Base-by-base conservation (phyloP, 371 early-diverging fungal species). In the Amoeboaphelidium protococcarum region DNA sequence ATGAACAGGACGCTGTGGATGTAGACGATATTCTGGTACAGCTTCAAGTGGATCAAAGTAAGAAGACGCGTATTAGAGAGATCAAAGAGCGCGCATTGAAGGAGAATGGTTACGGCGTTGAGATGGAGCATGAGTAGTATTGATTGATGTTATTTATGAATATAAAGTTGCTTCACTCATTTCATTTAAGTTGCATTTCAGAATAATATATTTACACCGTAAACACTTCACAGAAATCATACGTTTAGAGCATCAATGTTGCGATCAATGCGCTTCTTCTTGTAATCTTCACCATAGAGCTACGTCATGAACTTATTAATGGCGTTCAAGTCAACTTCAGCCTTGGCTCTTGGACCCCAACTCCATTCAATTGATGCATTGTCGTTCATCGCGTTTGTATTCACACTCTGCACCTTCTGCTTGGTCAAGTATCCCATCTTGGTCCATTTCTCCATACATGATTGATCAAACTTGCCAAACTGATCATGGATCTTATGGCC, bases 101-200 rank as follows among this genome's bases (percentile, higher is more conserved):
- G 49, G 71, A 78, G 26, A 73, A 73, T 53, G 90, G 90, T 3
- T 86, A 85, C 56, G 74, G 80, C 48, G 79, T 83, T 1, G 87
- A 89, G 37, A 31, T 31, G 37, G 37, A 31, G 6, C 16, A 6
- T 31, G 37, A 10, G 6, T 16, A 31, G 37, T 31, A 10, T 31
- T 16, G 16, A n/a, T n/a, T n/a, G n/a, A n/a, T n/a, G n/a, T n/a
- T n/a, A n/a, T n/a, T n/a, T n/a, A n/a, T n/a, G n/a, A n/a, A n/a
- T n/a, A n/a, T n/a, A n/a, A n/a, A n/a, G n/a, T n/a, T n/a, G n/a
- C n/a, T n/a, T n/a, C n/a, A n/a, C n/a, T n/a, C 37, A 31, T 16
- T 31, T 31, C 16, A 31, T 31, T 31, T 31, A 10, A 16, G 10
- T 10, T 6, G 6, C 10, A n/a, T n/a, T n/a, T n/a, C n/a, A n/a